Conservation (phyloP, 805 yeast genomes). For the Candida nonsorbophila region DNA sequence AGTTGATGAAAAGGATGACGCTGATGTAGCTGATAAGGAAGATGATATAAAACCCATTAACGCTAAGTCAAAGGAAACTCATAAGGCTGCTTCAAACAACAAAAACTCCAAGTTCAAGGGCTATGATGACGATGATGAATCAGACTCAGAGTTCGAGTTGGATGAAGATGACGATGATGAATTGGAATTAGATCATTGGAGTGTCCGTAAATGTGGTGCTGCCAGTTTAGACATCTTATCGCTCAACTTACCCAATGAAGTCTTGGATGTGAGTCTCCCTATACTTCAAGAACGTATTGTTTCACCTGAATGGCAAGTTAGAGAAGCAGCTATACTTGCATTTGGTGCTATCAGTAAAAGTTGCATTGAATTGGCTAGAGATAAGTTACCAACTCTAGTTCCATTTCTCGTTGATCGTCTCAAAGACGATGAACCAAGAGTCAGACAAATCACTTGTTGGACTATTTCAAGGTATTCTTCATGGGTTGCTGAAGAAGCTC, state of each 20-base stretch:
- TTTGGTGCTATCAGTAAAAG: slow-evolving; percentile 94
- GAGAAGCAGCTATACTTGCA: slow-evolving; percentile 92
- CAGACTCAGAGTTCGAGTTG: slow-evolving; percentile 20
- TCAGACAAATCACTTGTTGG: slow-evolving; percentile 95
- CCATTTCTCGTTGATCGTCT: slow-evolving; percentile 82
- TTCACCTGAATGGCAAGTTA: slow-evolving; percentile 74
- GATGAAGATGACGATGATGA: slow-evolving; percentile 54
- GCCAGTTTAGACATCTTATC: slow-evolving; percentile 86
- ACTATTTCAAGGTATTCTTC: slow-evolving; percentile 78
- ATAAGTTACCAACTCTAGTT: slow-evolving; percentile 71
- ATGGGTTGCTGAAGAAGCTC: slow-evolving; percentile 76
- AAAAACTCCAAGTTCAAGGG: slow-evolving; percentile 8
- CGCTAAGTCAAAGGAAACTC: slow-evolving; percentile 55
- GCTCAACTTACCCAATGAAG: slow-evolving; percentile 58
- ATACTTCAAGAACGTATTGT: slow-evolving; percentile 64
- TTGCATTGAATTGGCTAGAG: slow-evolving; percentile 64
- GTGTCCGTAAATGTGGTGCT: slow-evolving; percentile 87
- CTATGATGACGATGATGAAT: slow-evolving; percentile 20
- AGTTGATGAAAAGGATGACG: slow-evolving; percentile 71
- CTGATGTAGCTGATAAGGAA: slow-evolving; percentile 70
- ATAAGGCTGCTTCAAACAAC: slow-evolving; percentile 15
- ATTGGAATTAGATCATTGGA: slow-evolving; percentile 79
- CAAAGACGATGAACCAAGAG: slow-evolving; percentile 72
- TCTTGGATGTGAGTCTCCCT: slow-evolving; percentile 67
- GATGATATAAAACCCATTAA: slow-evolving; percentile 84